Evolutionary conservation across 2,329 filamentous ascomycete species (phyloP).

Genomic region (Magnaporthiopsis poae): DNA sequence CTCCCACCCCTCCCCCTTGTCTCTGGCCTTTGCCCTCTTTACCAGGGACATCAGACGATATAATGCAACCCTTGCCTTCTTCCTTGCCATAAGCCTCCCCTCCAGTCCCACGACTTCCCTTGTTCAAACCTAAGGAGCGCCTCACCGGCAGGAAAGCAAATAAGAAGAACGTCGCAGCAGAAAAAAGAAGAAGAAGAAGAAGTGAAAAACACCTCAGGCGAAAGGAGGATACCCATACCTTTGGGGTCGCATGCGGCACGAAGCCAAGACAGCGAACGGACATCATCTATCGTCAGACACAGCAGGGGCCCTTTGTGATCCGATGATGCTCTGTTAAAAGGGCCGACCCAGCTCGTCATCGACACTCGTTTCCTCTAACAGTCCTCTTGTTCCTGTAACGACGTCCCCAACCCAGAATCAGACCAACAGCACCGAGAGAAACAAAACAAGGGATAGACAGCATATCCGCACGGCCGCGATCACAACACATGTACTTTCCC

Average conservation of each 20-base stretch:
- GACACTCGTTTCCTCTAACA: constrained; percentile 13
- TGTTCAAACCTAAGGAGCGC: not conserved
- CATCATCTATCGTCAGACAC: constrained; percentile 3
- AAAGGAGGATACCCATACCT: too few species aligned
- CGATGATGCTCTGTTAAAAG: constrained; percentile 20
- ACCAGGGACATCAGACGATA: constrained; percentile 37
- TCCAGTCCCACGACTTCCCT: not conserved
- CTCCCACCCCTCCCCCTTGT: constrained; percentile 26
- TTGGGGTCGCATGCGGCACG: not conserved
- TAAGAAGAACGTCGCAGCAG: not conserved
- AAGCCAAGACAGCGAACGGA: constrained; percentile 2
- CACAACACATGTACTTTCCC: constrained; percentile 27
- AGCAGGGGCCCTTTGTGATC: not conserved
- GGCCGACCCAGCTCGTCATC: constrained; percentile 13
- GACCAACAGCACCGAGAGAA: not conserved
- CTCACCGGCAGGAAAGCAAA: not conserved
- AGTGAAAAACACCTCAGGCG: not conserved
- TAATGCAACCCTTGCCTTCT: constrained; percentile 32
- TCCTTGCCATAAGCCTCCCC: constrained; percentile 13
- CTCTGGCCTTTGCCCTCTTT: constrained; percentile 18
- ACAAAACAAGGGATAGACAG: not conserved
- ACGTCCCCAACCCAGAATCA: constrained; percentile 9
- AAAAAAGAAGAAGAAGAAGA: constrained; percentile 2
- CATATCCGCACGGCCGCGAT: constrained; percentile 1
- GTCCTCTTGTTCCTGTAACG: constrained; percentile 13